Conservation (phyloP, 2,329 filamentous ascomycete genomes). For the Paecilomyces variotii region DNA sequence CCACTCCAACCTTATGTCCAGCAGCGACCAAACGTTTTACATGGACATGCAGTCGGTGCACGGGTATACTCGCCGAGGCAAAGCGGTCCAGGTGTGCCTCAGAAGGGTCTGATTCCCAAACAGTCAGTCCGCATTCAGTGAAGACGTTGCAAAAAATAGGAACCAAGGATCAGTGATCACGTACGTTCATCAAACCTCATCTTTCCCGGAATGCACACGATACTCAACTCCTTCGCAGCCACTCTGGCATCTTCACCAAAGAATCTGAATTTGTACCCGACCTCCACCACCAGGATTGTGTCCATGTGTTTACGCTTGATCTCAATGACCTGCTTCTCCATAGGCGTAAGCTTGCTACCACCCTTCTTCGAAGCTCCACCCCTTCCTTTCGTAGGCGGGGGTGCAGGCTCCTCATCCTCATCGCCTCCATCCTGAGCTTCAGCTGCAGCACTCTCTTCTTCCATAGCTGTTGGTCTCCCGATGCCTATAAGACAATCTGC, state of each 20-base stretch:
- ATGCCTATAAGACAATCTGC: slow-evolving; percentile 70
- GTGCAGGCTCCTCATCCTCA: slow-evolving; percentile 43
- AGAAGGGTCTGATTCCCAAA: slow-evolving; percentile 57
- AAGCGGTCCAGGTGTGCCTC: slow-evolving; percentile 90
- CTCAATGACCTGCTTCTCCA: slow-evolving; percentile 88
- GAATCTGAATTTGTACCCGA: slow-evolving; percentile 96
- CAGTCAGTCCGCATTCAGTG: not conserved
- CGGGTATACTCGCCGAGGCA: slow-evolving; percentile 90
- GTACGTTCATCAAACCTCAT: slow-evolving; percentile 83
- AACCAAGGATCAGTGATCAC: slow-evolving; percentile 15
- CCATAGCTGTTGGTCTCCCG: slow-evolving; percentile 48
- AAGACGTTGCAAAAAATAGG: not conserved
- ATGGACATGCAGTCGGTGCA: slow-evolving; percentile 84
- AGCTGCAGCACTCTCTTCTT: slow-evolving; percentile 51
- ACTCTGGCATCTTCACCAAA: slow-evolving; percentile 89
- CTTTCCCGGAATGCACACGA: slow-evolving; percentile 95
- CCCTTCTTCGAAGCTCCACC: slow-evolving; percentile 56
- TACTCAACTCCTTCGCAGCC: slow-evolving; percentile 83
- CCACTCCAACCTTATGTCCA: slow-evolving; percentile 92
- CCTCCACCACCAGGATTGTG: slow-evolving; percentile 83
- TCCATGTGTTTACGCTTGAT: slow-evolving; percentile 90
- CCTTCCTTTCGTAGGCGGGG: slow-evolving; percentile 39
- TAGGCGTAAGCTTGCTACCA: slow-evolving; percentile 79
- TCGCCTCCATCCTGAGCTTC: slow-evolving; percentile 50
- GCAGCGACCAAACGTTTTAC: slow-evolving; percentile 87